A percentile compares a stretch with the other conserved stretches of the same genome.
phyloP scores from a whole-genome alignment of 768 basidiomycete genomes.

The Sarcomyxa edulis region DNA sequence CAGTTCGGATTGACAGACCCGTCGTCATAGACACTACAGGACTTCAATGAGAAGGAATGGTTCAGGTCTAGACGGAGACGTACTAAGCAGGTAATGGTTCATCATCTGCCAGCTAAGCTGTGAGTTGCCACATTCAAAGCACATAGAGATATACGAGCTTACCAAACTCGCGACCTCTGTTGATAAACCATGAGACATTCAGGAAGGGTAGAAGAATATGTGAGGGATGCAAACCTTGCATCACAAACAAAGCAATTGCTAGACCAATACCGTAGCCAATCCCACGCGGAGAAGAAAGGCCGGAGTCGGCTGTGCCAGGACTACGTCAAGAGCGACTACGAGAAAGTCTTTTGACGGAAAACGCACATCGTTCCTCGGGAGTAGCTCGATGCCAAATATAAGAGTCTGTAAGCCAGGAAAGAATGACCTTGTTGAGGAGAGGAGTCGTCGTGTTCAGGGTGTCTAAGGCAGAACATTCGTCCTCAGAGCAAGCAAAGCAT shows the following conservation, averaged over 20 bases:
- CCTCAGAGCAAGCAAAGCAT: too few species aligned
- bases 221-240: constrained; percentile 35
- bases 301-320: too few species aligned
- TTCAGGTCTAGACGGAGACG: constrained; percentile 3
- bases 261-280: constrained; percentile 52
- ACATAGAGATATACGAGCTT: not conserved
- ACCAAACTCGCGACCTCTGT: constrained; percentile 29
- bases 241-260: constrained; percentile 42
- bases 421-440: constrained; percentile 40
- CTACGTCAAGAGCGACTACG: too few species aligned
- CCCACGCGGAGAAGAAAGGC: too few species aligned
- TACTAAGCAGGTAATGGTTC: constrained; percentile 28
- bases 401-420: constrained; percentile 41
- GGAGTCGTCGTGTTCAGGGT: constrained; percentile 42
- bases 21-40: constrained; percentile 26
- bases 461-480: constrained; percentile 24
- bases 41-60: constrained; percentile 2
- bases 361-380: constrained; percentile 23
- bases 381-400: constrained; percentile 29
- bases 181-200: constrained; percentile 3
- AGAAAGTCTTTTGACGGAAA: too few species aligned
- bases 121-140: not conserved
- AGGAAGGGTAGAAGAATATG: not conserved
- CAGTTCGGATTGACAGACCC: constrained; percentile 30
- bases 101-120: constrained; percentile 12